Conservation (phyloP, 2,329 filamentous ascomycete species). For the Pezicula rhizophila region DNA sequence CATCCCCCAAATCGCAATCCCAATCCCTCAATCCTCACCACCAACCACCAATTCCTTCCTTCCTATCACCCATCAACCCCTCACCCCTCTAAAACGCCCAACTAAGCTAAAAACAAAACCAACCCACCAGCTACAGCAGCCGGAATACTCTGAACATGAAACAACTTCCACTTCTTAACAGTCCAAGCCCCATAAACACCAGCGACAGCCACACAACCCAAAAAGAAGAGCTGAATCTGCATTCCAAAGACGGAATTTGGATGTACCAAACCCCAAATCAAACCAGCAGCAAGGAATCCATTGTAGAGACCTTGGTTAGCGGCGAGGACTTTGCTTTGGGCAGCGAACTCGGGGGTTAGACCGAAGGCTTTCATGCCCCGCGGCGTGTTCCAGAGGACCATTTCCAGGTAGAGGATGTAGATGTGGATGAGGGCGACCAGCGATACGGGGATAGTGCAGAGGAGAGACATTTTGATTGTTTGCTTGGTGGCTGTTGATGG, state of each 20-base stretch:
- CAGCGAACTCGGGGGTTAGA: constrained; percentile 38
- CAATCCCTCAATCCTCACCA: no score
- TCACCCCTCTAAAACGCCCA: no score
- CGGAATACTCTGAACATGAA: constrained; percentile 37
- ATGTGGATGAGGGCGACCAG: constrained; percentile 37
- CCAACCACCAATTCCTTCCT: no score
- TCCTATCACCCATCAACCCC: no score
- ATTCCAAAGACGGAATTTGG: constrained; percentile 34
- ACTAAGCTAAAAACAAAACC: no score
- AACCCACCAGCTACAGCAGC: constrained; percentile 8
- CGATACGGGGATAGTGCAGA: constrained; percentile 31
- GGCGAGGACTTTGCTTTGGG: constrained; percentile 37
- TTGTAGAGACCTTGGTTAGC: constrained; percentile 49
- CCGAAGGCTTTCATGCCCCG: constrained; percentile 39
- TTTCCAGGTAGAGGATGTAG: constrained; percentile 44
- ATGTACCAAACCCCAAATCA: constrained; percentile 42
- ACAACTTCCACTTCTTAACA: constrained; percentile 31
- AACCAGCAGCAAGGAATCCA: constrained; percentile 44
- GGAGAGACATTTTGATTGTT: constrained; percentile 27
- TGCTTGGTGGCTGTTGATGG: no score
- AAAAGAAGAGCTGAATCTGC: constrained; percentile 43
- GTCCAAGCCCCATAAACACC: constrained; percentile 40
- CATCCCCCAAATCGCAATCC: no score
- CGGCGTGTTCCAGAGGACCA: constrained; percentile 43
- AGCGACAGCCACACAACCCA: constrained; percentile 38